These are phyloP conservation scores for Phytopythium delawarense DNA, from an alignment of 352 stramenopile species.

Conservation along the genomic window DNA sequence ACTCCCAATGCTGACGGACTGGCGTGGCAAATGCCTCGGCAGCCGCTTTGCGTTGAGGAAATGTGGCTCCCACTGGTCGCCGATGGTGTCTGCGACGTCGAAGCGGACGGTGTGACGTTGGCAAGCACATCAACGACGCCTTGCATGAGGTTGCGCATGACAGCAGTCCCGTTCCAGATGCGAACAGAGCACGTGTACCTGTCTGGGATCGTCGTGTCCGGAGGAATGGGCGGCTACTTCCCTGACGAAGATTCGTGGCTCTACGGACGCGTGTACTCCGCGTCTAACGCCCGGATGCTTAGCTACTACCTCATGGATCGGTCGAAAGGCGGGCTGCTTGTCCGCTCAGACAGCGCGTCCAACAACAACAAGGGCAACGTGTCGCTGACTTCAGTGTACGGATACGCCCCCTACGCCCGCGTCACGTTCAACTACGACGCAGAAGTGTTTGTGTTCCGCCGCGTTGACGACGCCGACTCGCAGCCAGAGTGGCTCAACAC, in stretches of 20 bases:
- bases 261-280: constrained; percentile 68
- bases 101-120: constrained; percentile 1
- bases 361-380: constrained; percentile 78
- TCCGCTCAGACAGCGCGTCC: constrained; percentile 57
- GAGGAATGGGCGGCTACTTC: constrained; percentile 75
- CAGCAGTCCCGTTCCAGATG: constrained; percentile 69
- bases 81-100: constrained; percentile 8
- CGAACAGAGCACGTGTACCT: constrained; percentile 61
- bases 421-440: constrained; percentile 76
- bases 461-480: constrained; percentile 45
- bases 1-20: constrained; percentile 52
- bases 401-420: constrained; percentile 53
- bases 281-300: constrained; percentile 56
- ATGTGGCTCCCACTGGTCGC: constrained; percentile 59
- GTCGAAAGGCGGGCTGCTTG: constrained; percentile 57
- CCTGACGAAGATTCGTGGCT: constrained; percentile 48
- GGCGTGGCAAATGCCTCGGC: constrained; percentile 50
- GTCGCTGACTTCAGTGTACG: constrained; percentile 37
- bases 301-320: constrained; percentile 80
- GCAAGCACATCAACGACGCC: constrained; percentile 17
- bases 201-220: constrained; percentile 36
- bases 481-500: constrained; percentile 64
- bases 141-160: constrained; percentile 76
- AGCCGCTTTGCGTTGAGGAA: constrained; percentile 76
- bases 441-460: constrained; percentile 72